A percentile compares a stretch with the other conserved stretches of the same genome.
Evolutionary conservation across 768 basidiomycete genomes (phyloP).

Genomic region (Trametes villosa): DNA sequence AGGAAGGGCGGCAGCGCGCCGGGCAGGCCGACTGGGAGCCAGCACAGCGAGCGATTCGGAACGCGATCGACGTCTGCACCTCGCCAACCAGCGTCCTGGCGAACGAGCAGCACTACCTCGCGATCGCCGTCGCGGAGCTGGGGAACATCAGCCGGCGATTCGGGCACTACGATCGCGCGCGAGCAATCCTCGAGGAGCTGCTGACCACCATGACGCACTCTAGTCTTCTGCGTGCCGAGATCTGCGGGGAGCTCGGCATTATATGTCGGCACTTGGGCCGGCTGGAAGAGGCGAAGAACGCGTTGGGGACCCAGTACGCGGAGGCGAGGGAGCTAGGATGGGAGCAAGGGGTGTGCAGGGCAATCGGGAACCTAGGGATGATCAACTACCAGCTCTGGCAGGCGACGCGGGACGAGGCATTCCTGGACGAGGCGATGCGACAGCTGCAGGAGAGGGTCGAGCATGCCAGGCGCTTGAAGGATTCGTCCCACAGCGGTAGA

Average conservation of each 20-base stretch:
- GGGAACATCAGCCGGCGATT: not conserved
- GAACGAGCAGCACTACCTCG: not conserved
- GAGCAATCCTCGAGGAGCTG: not conserved
- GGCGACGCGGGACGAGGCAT: not conserved
- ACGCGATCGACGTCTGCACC: not conserved
- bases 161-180: not conserved
- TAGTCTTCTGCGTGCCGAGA: not conserved
- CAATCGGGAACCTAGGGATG: not conserved
- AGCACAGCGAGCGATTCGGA: not conserved
- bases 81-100: no score
- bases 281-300: not conserved
- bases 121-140: not conserved
- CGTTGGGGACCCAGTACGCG: not conserved
- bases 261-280: not conserved
- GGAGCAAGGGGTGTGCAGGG: not conserved
- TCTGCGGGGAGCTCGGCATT: not conserved
- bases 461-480: no score
- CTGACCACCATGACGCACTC: not conserved
- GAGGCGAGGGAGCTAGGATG: not conserved
- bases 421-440: not conserved
- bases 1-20: not conserved
- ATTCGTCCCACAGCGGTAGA: no score
- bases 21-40: not conserved
- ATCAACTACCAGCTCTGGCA: not conserved
- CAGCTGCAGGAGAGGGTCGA: not conserved